A percentile compares a stretch with the other conserved stretches of the same genome.
Conservation (phyloP, 176 grass and related monocot species). For the Triticum turgidum region DNA sequence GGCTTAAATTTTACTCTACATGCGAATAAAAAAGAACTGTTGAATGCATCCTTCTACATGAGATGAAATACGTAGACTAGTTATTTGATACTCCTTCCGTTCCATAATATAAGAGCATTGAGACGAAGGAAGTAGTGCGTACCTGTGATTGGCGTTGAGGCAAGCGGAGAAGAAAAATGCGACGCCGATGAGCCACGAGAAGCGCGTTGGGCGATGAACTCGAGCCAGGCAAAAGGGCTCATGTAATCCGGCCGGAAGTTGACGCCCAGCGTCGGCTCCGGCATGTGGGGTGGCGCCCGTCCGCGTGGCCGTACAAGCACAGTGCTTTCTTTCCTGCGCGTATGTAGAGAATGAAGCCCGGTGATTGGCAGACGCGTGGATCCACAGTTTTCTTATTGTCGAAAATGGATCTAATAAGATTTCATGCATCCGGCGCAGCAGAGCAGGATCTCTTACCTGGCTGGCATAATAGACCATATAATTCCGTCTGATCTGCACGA, state of each 20-base stretch:
- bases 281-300: slow-evolving; percentile 38
- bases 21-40: too few relatives aligned
- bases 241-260: slow-evolving; percentile 37
- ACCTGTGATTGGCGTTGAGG: slow-evolving; percentile 23
- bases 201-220: slow-evolving; percentile 29
- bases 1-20: too few relatives aligned
- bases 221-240: slow-evolving; percentile 30
- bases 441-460: background rate
- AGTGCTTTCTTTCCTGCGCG: slow-evolving; percentile 23
- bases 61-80: too few relatives aligned
- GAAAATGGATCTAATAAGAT: background rate
- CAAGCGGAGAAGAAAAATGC: slow-evolving; percentile 25
- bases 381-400: background rate
- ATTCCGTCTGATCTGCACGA: background rate
- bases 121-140: background rate
- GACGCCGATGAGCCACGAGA: slow-evolving; percentile 42
- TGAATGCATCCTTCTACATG: background rate
- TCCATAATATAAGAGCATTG: too few relatives aligned
- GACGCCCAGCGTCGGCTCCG: slow-evolving; percentile 35
- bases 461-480: background rate
- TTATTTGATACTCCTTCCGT: background rate
- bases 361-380: background rate
- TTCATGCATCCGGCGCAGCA: background rate
- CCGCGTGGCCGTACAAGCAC: slow-evolving; percentile 38
- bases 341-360: background rate